These are phyloP conservation scores for Hypericum perforatum DNA, from an alignment of 345 rosid genomes.

Conservation along the genomic window DNA sequence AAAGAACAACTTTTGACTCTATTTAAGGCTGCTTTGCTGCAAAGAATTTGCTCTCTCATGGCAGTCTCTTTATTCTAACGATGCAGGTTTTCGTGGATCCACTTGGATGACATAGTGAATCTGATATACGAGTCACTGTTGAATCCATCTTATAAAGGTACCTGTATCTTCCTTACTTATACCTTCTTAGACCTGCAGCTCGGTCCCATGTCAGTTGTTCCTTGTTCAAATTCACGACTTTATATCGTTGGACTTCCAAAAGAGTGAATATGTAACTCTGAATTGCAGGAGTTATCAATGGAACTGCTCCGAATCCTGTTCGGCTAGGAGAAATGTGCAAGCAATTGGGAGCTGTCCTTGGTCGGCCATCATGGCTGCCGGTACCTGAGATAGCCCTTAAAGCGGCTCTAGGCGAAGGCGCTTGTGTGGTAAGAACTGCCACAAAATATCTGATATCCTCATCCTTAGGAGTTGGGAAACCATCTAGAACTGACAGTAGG, in stretches of 20 bases:
- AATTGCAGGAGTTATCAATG: slow-evolving; percentile 77
- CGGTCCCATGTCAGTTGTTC: not conserved
- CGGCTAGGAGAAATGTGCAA: slow-evolving; percentile 77
- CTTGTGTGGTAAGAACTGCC: slow-evolving; percentile 45
- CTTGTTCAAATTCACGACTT: not conserved
- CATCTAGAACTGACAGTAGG: not conserved
- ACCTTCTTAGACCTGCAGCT: not conserved
- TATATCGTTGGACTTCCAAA: not conserved
- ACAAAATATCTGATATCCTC: not conserved
- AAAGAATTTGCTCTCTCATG: not conserved
- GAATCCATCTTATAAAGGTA: slow-evolving; percentile 79
- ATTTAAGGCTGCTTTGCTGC: not conserved
- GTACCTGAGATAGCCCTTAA: slow-evolving; percentile 92
- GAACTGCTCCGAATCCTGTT: slow-evolving; percentile 91
- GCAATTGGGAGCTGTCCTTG: slow-evolving; percentile 61
- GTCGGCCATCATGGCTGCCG: slow-evolving; percentile 96
- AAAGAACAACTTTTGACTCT: not conserved
- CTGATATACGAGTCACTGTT: slow-evolving; percentile 69
- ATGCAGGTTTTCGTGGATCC: slow-evolving; percentile 95
- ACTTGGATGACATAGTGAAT: slow-evolving; percentile 81
- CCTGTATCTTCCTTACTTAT: not conserved
- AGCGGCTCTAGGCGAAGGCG: slow-evolving; percentile 88
- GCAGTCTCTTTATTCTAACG: slow-evolving; percentile 3
- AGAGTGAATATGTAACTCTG: not conserved
- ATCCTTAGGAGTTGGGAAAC: not conserved